Evolutionary conservation across 1,284 basidiomycete genomes (phyloP).

Genomic region (Peniophora sp.): DNA sequence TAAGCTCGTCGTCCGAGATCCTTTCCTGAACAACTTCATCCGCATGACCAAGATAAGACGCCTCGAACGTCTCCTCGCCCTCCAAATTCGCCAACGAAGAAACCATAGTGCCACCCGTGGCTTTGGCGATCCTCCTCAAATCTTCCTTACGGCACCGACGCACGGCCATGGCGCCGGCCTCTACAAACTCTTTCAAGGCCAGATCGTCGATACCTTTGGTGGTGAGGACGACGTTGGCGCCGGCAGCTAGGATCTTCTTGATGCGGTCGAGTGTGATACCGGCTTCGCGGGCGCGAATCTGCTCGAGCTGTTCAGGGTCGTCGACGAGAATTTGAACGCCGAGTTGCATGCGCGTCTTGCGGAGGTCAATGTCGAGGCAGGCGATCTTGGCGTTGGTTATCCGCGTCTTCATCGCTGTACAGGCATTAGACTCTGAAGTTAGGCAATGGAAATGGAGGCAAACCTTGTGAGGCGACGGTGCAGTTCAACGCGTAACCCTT

Average conservation of each 20-base stretch:
- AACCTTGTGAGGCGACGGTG: constrained; percentile 97
- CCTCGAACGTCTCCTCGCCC: constrained; percentile 96
- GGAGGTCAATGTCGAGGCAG: constrained; percentile 96
- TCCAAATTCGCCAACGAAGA: constrained; percentile 95
- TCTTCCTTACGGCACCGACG: constrained; percentile 98
- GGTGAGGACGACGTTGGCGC: constrained; percentile 95
- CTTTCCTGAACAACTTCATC: constrained; percentile 97
- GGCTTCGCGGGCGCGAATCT: constrained; percentile 86
- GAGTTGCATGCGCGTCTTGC: constrained; percentile 96
- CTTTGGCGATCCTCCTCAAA: constrained; percentile 92
- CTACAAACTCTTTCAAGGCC: constrained; percentile 97
- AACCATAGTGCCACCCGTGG: constrained; percentile 91
- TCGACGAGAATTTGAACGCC: constrained; percentile 98
- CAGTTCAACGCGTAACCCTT: constrained; percentile 98
- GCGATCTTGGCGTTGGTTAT: constrained; percentile 95
- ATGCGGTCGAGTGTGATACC: constrained; percentile 97
- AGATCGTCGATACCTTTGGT: constrained; percentile 99
- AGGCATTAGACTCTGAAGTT: neutral
- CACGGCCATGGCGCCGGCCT: constrained; percentile 98
- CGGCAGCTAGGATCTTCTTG: constrained; percentile 91
- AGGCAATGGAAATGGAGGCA: constrained; percentile 12
- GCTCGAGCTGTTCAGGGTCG: constrained; percentile 94
- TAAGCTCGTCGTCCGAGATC: constrained; percentile 97
- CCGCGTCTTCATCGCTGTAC: constrained; percentile 92
- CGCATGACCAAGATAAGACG: constrained; percentile 82